Percentiles rank a stretch among this genome's conserved stretches.
phyloP scores from a whole-genome alignment of 768 basidiomycete species.

The Naganishia onofrii region DNA sequence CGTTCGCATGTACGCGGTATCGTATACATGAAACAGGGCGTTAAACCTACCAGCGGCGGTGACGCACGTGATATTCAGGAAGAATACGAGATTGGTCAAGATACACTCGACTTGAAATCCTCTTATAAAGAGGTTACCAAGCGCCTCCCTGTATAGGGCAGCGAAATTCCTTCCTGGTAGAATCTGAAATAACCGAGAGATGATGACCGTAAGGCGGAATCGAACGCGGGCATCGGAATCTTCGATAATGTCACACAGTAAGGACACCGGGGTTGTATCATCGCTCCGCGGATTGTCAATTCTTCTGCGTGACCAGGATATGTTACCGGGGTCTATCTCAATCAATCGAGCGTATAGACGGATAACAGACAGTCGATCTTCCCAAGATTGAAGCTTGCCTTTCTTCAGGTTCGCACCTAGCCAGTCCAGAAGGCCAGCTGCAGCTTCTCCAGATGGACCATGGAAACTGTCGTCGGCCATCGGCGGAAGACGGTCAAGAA shows the following conservation, averaged over 20 bases:
- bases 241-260: slow-evolving; percentile 15
- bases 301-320: slow-evolving; percentile 7
- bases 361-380: slow-evolving; percentile 16
- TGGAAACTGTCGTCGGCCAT: slow-evolving; percentile 1
- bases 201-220: slow-evolving; percentile 23
- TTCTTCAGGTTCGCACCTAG: slow-evolving; percentile 2
- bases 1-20: slow-evolving; percentile 59
- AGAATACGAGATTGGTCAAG: slow-evolving; percentile 6
- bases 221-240: slow-evolving; percentile 30
- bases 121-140: neutral
- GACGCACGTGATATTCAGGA: slow-evolving; percentile 6
- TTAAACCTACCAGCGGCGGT: slow-evolving; percentile 17
- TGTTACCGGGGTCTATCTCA: slow-evolving; percentile 10
- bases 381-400: slow-evolving; percentile 22
- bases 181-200: slow-evolving; percentile 25
- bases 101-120: slow-evolving; percentile 21
- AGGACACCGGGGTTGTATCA: neutral
- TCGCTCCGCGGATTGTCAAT: neutral
- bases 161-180: slow-evolving; percentile 8
- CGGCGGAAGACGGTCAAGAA: slow-evolving; percentile 4
- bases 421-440: slow-evolving; percentile 23
- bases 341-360: slow-evolving; percentile 13
- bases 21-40: slow-evolving; percentile 83
- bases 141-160: neutral
- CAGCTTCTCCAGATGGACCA: neutral